Evolutionary conservation across 2,329 filamentous ascomycete species (phyloP).

Genomic region (Fusarium newnesense): DNA sequence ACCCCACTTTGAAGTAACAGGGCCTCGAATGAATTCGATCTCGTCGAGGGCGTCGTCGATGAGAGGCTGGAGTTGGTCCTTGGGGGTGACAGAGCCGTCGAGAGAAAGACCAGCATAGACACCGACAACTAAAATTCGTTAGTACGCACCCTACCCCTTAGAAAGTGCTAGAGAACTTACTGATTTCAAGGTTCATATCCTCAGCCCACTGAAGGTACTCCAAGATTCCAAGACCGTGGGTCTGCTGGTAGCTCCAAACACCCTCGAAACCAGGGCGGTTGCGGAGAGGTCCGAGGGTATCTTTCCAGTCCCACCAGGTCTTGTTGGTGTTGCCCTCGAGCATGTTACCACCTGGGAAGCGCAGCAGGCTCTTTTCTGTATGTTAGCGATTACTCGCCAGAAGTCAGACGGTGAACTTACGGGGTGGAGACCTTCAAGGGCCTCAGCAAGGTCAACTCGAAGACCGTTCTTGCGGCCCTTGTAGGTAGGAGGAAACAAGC

Average conservation of each 20-base stretch:
- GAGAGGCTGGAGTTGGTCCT: constrained; percentile 63
- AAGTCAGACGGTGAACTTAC: constrained; percentile 42
- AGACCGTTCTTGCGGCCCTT: constrained; percentile 68
- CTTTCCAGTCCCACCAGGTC: constrained; percentile 62
- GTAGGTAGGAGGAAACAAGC: constrained; percentile 69
- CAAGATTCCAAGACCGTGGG: constrained; percentile 69
- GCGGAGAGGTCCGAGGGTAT: constrained; percentile 64
- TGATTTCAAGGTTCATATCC: constrained; percentile 67
- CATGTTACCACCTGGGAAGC: constrained; percentile 74
- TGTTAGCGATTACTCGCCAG: fast-evolving
- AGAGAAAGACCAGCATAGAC: constrained; percentile 68
- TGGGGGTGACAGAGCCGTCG: constrained; percentile 61
- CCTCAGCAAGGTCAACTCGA: constrained; percentile 63
- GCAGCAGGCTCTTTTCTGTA: constrained; percentile 60
- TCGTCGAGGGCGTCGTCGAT: constrained; percentile 71
- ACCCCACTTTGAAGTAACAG: constrained; percentile 64
- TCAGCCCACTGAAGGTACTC: constrained; percentile 72
- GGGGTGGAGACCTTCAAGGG: constrained; percentile 62
- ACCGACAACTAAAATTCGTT: constrained; percentile 55
- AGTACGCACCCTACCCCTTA: too few species aligned
- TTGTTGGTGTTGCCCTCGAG: constrained; percentile 59
- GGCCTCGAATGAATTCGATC: constrained; percentile 70
- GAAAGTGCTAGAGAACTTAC: constrained; percentile 42
- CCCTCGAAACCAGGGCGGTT: constrained; percentile 65
- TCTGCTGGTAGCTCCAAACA: constrained; percentile 70